Evolutionary conservation across 352 stramenopile species (phyloP), one percentile per base, ranked within the genome.

Genomic region (Phytopythium mirpurense): DNA sequence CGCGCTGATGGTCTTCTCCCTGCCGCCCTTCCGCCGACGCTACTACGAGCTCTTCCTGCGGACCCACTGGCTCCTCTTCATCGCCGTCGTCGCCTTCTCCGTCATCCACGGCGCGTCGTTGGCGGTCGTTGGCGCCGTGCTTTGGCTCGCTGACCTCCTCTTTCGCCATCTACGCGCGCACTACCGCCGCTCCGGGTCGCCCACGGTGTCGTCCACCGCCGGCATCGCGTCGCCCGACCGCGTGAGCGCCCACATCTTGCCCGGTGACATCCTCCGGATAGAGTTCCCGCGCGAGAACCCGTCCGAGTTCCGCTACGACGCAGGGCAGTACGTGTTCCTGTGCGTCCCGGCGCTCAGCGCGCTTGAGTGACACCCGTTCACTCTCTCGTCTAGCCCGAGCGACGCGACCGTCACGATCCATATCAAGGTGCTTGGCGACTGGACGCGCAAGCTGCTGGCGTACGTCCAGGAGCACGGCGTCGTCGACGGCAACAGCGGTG

Each of bases 351-450:
- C 59, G 0, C 63, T 96, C 51, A 84, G 68, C 9, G 16, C 61
- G 12, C 60, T 85, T 0, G 64, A 96, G 62, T 96, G 88, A 86
- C 88, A 96, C 70, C 88, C 88, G n/a, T 95, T 96, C 56, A 92
- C 81, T 5, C 83, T 96, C 42, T 86, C 80, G 16, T 92, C 76
- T 24, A 81, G 78, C 4, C 83, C 84, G 0, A 64, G 76, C 23
- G 78, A 94, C 70, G 43, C 65, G 19, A 68, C 82, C 60, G 63
- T 88, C 7, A 83, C 68, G 14, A 72, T 94, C 47, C 81, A 88
- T 56, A 76, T 94, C 50, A 75, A 74, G 27, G 57, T 65, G 0
- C 16, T 78, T 1, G 78, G 82, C 23, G 75, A 86, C 41, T 90
- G 82, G 82, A 92, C 82, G 36, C 71, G 61, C 5, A 72, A 70